Evolutionary conservation across 257 asterid genomes (phyloP), one percentile per base, ranked within the genome.

Genomic region (Marsdenia floribunda): DNA sequence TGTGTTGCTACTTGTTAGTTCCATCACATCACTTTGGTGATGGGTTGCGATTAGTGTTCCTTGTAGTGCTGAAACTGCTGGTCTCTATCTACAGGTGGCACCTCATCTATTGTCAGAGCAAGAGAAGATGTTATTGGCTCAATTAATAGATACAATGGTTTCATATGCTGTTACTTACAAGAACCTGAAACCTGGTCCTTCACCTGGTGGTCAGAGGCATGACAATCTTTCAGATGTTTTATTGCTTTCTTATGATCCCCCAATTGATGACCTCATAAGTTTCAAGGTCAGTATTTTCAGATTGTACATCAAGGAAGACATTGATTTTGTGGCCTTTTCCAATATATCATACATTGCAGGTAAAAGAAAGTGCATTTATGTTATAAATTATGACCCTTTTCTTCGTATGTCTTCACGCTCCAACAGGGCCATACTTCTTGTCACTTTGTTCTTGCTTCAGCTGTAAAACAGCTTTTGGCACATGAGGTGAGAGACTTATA

Each of bases 101-200:
- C 44, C 87, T 76, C 97, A 94, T 85, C 87, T 90, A 77, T 89
- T 90, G 70, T 92, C 97, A 72, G 97, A 92, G 78, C 88, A 79
- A 64, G 99, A 90, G 81, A 92, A 85, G 87, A 72, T 79, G 73
- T 87, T 83, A 75, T 55, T 92, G 77, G 78, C 77, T 47, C 86
- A 92, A 81, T 75, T 94, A 71, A 96, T 94, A 65, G 86, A 89
- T 74, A 80, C 82, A 53, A 92, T 94, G 97, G 97, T 90, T 76
- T 88, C 97, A 73, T 94, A 92, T 87, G 87, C 93, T 79, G 79
- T 87, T 74, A 85, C 97, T 21, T 94, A 88, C 88, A 94, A 90
- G 88, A 90, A 84, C 68, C 64, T 84, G 42, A 90, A 88, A 86
- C 74, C 87, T 64, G 83, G 85, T 81, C 90, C 84, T 72, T 77